Conservation (phyloP, 495 filamentous ascomycete species). For the Friedmanniomyces simplex region DNA sequence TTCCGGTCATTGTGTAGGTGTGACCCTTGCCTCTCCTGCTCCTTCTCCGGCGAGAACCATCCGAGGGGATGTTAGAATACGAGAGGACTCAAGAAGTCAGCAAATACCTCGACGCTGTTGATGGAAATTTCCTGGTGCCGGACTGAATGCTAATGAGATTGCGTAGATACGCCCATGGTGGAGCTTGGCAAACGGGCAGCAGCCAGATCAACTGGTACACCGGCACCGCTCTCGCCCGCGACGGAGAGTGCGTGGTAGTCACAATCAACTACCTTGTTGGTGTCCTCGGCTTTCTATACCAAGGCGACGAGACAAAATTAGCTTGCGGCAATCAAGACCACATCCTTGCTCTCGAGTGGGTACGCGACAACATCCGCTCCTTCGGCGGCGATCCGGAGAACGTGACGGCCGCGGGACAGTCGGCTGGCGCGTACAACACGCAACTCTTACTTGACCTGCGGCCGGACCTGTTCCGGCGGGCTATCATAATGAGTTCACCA, state of each 20-base stretch:
- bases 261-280: slow-evolving; percentile 15
- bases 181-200: slow-evolving; percentile 3
- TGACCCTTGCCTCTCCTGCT: neutral
- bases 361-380: slow-evolving; percentile 12
- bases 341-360: slow-evolving; percentile 18
- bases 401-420: slow-evolving; percentile 19
- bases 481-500: neutral
- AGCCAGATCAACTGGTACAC: slow-evolving; percentile 4
- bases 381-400: slow-evolving; percentile 21
- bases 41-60: no score
- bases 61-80: no score
- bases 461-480: neutral
- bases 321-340: slow-evolving; percentile 14
- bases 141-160: neutral
- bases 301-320: slow-evolving; percentile 4
- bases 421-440: slow-evolving; percentile 12
- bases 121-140: neutral
- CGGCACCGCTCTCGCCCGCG: neutral
- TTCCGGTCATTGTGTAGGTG: slow-evolving; percentile 1
- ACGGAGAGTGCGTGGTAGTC: neutral
- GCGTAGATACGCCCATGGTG: neutral
- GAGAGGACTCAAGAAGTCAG: no score
- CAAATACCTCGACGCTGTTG: neutral
- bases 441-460: neutral
- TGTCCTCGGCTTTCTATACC: slow-evolving; percentile 19